Evolutionary conservation across 1,139 yeast genomes (phyloP).

Genomic region (Eremothecium cymbalariae): DNA sequence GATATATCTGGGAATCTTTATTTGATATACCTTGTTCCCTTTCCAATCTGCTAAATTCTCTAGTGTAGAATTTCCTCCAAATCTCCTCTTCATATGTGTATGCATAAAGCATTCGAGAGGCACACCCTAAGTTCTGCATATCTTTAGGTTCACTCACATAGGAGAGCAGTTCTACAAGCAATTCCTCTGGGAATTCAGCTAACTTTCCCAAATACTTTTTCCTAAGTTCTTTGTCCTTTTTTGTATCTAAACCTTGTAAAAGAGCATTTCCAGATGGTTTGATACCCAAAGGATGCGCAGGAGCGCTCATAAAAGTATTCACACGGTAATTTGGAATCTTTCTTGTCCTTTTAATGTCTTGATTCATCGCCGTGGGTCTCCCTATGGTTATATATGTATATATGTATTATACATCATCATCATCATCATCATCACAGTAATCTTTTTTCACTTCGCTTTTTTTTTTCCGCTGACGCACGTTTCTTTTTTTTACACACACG

Average conservation of each 20-base stretch:
- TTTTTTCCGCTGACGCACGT: no score
- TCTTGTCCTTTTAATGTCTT: slow-evolving; percentile 10
- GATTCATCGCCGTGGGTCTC: slow-evolving; percentile 7
- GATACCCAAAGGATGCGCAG: slow-evolving; percentile 64
- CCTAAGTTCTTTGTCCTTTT: slow-evolving; percentile 23
- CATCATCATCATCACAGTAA: no score
- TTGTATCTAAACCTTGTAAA: slow-evolving; percentile 25
- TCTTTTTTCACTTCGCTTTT: no score
- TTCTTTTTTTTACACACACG: no score
- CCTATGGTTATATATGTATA: no score
- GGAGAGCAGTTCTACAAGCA: slow-evolving; percentile 41
- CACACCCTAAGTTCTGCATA: slow-evolving; percentile 44
- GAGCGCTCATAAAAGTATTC: slow-evolving; percentile 20
- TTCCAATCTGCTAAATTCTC: slow-evolving; percentile 21
- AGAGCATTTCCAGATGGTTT: slow-evolving; percentile 61
- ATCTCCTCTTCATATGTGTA: slow-evolving; percentile 65
- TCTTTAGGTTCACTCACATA: slow-evolving; percentile 41
- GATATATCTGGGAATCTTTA: slow-evolving; percentile 19
- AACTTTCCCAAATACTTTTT: slow-evolving; percentile 46
- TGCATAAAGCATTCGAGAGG: slow-evolving; percentile 65
- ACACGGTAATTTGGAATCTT: slow-evolving; percentile 16
- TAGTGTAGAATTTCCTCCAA: slow-evolving; percentile 58
- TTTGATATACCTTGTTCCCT: slow-evolving; percentile 1
- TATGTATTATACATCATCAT: no score
- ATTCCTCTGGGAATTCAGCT: slow-evolving; percentile 49